Conservation (phyloP, 352 stramenopile species). For the Phytophthora fragariae region DNA sequence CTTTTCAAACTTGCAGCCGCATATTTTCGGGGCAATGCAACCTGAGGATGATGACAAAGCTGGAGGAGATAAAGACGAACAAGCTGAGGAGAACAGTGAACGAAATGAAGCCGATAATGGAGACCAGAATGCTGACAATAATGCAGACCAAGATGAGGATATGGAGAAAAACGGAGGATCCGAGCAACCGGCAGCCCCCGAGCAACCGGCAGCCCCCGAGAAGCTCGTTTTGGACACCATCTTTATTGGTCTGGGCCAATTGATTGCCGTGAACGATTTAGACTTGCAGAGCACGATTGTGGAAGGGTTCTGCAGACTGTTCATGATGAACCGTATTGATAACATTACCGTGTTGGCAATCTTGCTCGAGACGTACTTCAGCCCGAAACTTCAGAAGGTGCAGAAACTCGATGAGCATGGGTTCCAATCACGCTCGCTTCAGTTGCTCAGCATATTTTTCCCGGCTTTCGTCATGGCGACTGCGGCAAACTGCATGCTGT, state of each 20-base stretch:
- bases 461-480: conserved; percentile 68
- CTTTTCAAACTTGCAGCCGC: conserved; percentile 63
- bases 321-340: conserved; percentile 77
- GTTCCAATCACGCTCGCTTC: conserved; percentile 69
- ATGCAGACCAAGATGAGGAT: conserved; percentile 36
- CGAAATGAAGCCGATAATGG: conserved; percentile 5
- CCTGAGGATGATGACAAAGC: conserved; percentile 15
- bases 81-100: conserved; percentile 10
- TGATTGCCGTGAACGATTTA: conserved; percentile 65
- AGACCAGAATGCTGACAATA: conserved; percentile 25
- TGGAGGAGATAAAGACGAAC: conserved; percentile 3
- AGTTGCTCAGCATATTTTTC: conserved; percentile 83
- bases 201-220: conserved; percentile 29
- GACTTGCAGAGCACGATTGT: conserved; percentile 81
- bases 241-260: conserved; percentile 62
- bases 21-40: conserved; percentile 48
- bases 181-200: conserved; percentile 11
- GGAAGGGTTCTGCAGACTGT: conserved; percentile 79
- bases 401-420: conserved; percentile 62
- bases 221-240: conserved; percentile 66
- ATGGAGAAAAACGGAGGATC: conserved; percentile 33
- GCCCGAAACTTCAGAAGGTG: conserved; percentile 60
- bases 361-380: conserved; percentile 81
- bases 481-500: conserved; percentile 58
- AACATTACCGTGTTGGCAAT: conserved; percentile 67